Conservation (phyloP, 805 yeast genomes). For the Priceomyces carsonii region DNA sequence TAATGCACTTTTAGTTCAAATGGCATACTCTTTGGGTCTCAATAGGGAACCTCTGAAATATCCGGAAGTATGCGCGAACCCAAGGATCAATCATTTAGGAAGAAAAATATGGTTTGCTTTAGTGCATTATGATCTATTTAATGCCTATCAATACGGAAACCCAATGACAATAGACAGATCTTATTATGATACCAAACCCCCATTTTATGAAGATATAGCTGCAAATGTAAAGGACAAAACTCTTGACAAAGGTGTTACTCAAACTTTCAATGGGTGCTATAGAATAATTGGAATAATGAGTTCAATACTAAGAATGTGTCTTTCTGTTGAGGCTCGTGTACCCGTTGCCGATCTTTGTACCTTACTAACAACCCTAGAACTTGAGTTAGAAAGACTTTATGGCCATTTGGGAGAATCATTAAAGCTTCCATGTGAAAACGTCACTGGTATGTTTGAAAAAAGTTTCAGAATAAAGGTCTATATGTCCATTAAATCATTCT, state of each 20-base stretch:
- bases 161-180: slow-evolving; percentile 40
- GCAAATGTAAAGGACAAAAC: slow-evolving; percentile 37
- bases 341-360: slow-evolving; percentile 37
- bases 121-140: slow-evolving; percentile 45
- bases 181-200: slow-evolving; percentile 53
- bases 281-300: slow-evolving; percentile 29
- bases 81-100: slow-evolving; percentile 44
- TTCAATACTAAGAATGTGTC: slow-evolving; percentile 35
- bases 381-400: slow-evolving; percentile 25
- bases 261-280: slow-evolving; percentile 26
- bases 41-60: slow-evolving; percentile 42
- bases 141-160: slow-evolving; percentile 49
- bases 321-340: slow-evolving; percentile 41
- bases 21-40: slow-evolving; percentile 41
- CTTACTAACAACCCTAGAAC: slow-evolving; percentile 38
- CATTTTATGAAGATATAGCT: slow-evolving; percentile 38
- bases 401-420: slow-evolving; percentile 20
- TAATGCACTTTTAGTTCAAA: slow-evolving; percentile 30
- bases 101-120: slow-evolving; percentile 62
- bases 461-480: slow-evolving; percentile 25
- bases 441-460: slow-evolving; percentile 9
- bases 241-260: slow-evolving; percentile 44
- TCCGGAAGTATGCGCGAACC: slow-evolving; percentile 19
- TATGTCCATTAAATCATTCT: slow-evolving; percentile 29
- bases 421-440: slow-evolving; percentile 5